These are phyloP conservation scores for Chenopodium album DNA, from an alignment of 148 eudicot species.

Conservation along the genomic window DNA sequence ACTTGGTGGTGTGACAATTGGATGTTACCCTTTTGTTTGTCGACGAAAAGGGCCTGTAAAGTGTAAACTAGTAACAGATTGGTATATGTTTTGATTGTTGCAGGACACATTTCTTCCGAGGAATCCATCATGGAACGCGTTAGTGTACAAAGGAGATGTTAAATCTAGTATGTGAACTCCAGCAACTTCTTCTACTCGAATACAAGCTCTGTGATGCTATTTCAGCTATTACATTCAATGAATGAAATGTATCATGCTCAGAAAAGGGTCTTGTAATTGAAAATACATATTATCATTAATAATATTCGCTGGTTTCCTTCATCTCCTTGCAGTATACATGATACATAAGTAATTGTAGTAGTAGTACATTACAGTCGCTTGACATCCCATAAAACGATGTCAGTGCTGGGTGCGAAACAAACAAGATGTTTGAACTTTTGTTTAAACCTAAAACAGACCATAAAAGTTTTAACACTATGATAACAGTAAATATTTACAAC, in stretches of 20 bases:
- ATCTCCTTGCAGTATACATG: background rate
- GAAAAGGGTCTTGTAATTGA: background rate
- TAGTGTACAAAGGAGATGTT: constrained; percentile 35
- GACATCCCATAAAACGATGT: background rate
- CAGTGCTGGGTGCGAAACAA: background rate
- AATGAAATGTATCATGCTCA: background rate
- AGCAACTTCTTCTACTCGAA: background rate
- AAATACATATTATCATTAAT: too few relatives aligned
- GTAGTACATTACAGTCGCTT: background rate
- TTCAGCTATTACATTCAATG: too few relatives aligned
- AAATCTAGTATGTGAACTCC: constrained; percentile 42
- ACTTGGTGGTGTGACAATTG: too few relatives aligned
- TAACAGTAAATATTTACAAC: background rate
- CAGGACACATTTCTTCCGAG: constrained; percentile 65
- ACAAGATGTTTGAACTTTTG: too few relatives aligned
- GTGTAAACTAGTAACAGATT: background rate
- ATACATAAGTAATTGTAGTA: too few relatives aligned
- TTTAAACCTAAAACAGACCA: background rate
- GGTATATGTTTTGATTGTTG: constrained; percentile 1
- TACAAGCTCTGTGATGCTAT: background rate
- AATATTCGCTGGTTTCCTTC: background rate
- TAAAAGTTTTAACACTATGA: background rate
- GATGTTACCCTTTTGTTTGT: too few relatives aligned
- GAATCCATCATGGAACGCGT: constrained; percentile 45
- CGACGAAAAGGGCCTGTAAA: too few relatives aligned